Conservation (phyloP, 2,329 filamentous ascomycete genomes). For the Magnaporthiopsis poae region DNA sequence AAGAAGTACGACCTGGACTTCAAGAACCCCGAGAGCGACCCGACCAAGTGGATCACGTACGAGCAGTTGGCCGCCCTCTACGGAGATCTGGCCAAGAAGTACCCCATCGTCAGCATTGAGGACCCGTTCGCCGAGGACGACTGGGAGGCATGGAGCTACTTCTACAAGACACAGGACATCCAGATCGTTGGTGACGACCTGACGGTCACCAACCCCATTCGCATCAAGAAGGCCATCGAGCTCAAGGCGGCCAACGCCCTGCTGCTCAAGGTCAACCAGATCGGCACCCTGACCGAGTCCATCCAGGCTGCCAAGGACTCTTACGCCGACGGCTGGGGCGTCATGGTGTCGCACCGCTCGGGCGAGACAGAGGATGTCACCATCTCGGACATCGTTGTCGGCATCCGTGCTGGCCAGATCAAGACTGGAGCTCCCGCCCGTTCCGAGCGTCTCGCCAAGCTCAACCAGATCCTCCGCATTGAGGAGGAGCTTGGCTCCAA, state of each 20-base stretch:
- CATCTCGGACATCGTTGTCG: slow-evolving; percentile 95
- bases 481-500: slow-evolving; percentile 95
- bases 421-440: slow-evolving; percentile 95
- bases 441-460: slow-evolving; percentile 97
- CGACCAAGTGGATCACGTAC: slow-evolving; percentile 95
- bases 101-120: slow-evolving; percentile 97
- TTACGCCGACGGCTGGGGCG: slow-evolving; percentile 88
- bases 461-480: slow-evolving; percentile 99
- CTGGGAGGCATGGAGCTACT: slow-evolving; percentile 99
- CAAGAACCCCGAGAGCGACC: slow-evolving; percentile 98
- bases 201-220: slow-evolving; percentile 96
- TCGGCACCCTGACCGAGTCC: slow-evolving; percentile 95
- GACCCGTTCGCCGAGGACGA: slow-evolving; percentile 99
- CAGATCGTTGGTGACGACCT: slow-evolving; percentile 98
- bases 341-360: slow-evolving; percentile 99
- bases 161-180: slow-evolving; percentile 97
- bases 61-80: slow-evolving; percentile 92
- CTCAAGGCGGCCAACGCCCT: slow-evolving; percentile 98
- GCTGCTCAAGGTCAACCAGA: slow-evolving; percentile 99
- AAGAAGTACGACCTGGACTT: slow-evolving; percentile 99
- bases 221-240: slow-evolving; percentile 99
- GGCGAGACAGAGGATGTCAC: slow-evolving; percentile 99
- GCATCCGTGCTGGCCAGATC: slow-evolving; percentile 94
- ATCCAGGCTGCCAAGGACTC: slow-evolving; percentile 99
- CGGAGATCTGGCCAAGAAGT: slow-evolving; percentile 79